Conservation (phyloP, 2,329 filamentous ascomycete species). For the Zasmidium angulare region DNA sequence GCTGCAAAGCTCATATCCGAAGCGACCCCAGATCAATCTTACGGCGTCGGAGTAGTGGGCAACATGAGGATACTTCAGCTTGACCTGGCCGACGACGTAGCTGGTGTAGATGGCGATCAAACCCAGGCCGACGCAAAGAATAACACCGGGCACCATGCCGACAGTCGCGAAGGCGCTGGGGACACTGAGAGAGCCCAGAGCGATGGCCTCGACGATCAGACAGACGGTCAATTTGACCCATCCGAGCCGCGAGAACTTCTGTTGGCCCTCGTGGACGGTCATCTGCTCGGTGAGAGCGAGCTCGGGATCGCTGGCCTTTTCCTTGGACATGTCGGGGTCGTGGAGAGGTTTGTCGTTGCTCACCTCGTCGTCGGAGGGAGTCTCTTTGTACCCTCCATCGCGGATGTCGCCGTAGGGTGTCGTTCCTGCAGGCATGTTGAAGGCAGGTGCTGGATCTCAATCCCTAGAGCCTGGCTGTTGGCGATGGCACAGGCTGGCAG, state of each 20-base stretch:
- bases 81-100: slow-evolving; percentile 63
- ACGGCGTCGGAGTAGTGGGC: slow-evolving; percentile 48
- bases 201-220: slow-evolving; percentile 62
- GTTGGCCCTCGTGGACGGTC: slow-evolving; percentile 32
- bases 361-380: slow-evolving; percentile 11
- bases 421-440: slow-evolving; percentile 15
- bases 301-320: slow-evolving; percentile 16
- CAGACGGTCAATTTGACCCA: slow-evolving; percentile 47
- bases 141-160: slow-evolving; percentile 56
- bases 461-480: neutral
- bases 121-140: slow-evolving; percentile 57
- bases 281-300: slow-evolving; percentile 16
- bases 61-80: slow-evolving; percentile 48
- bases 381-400: slow-evolving; percentile 17
- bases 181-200: slow-evolving; percentile 58
- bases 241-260: slow-evolving; percentile 44
- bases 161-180: slow-evolving; percentile 56
- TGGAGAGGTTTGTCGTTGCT: slow-evolving; percentile 8
- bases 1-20: slow-evolving; percentile 44
- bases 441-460: neutral
- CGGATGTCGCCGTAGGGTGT: slow-evolving; percentile 17
- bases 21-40: slow-evolving; percentile 41
- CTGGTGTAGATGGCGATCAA: slow-evolving; percentile 62
- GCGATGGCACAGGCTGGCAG: neutral
- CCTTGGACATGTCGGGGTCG: slow-evolving; percentile 2